phyloP scores from a whole-genome alignment of 106 monocot species.

The Vanilla planifolia region DNA sequence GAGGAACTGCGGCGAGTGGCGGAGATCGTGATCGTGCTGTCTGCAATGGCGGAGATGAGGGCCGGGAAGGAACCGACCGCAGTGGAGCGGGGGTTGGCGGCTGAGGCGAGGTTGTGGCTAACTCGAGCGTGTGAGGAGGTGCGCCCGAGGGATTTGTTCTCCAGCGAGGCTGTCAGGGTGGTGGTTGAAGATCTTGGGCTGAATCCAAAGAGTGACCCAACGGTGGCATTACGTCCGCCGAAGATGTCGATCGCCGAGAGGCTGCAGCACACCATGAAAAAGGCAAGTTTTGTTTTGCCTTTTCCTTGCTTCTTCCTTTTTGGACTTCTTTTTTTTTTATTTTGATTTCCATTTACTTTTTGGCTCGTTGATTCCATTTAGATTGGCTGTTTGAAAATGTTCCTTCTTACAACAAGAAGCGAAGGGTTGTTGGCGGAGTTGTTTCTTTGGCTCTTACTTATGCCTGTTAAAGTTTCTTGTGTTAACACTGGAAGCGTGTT shows the following conservation, averaged over 20 bases:
- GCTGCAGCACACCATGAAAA: constrained; percentile 30
- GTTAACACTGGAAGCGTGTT: too few relatives aligned
- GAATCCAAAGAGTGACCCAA: constrained; percentile 45
- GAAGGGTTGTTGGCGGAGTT: too few relatives aligned
- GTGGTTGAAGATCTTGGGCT: constrained; percentile 83
- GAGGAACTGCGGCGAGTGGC: constrained; percentile 58
- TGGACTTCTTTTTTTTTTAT: neutral
- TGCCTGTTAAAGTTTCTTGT: too few relatives aligned
- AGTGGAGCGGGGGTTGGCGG: constrained; percentile 55
- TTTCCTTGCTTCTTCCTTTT: constrained; percentile 17
- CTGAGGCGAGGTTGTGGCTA: constrained; percentile 66
- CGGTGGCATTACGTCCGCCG: constrained; percentile 25
- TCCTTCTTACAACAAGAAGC: too few relatives aligned
- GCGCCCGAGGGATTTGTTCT: constrained; percentile 70
- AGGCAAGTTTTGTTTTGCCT: constrained; percentile 21
- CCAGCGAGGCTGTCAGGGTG: constrained; percentile 72
- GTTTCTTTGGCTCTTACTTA: too few relatives aligned
- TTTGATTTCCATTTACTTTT: neutral
- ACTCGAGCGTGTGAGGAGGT: constrained; percentile 40
- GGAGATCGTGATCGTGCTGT: constrained; percentile 92
- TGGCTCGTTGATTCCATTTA: neutral
- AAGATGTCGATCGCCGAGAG: constrained; percentile 46
- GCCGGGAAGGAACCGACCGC: constrained; percentile 60
- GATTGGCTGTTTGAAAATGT: constrained; percentile 9
- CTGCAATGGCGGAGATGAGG: constrained; percentile 72